Percentiles rank a stretch among this genome's conserved stretches.
Evolutionary conservation across 164 flowering plant genomes (phyloP).

Genomic region (Vitis cinerea): DNA sequence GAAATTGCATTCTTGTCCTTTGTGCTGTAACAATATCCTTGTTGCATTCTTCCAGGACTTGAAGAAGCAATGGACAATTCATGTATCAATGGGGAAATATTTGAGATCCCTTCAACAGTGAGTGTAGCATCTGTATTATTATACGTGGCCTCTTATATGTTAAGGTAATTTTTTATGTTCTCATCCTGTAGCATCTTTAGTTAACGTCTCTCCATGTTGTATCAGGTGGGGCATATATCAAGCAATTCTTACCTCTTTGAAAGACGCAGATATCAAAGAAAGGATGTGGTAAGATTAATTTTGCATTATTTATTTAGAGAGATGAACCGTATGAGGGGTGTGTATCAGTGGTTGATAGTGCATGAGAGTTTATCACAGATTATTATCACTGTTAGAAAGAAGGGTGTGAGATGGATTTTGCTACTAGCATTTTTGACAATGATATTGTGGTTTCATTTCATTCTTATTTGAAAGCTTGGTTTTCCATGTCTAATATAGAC

Average conservation of each 20-base stretch:
- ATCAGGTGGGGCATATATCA: slow-evolving; percentile 6
- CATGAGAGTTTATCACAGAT: background rate
- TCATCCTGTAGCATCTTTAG: too few species aligned
- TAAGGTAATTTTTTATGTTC: too few species aligned
- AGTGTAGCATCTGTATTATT: slow-evolving; percentile 13
- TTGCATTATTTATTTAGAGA: background rate
- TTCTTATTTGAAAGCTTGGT: slow-evolving; percentile 4
- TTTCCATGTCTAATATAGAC: slow-evolving; percentile 19
- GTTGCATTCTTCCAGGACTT: slow-evolving; percentile 20
- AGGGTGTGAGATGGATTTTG: background rate
- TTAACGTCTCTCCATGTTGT: background rate
- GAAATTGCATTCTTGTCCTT: too few species aligned
- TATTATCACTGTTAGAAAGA: too few species aligned
- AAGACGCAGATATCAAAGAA: slow-evolving; percentile 8
- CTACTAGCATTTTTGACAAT: background rate
- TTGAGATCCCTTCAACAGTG: slow-evolving; percentile 26
- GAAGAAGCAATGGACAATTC: slow-evolving; percentile 34
- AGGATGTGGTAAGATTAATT: slow-evolving; percentile 7
- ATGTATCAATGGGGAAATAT: slow-evolving; percentile 10
- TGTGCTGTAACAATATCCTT: background rate
- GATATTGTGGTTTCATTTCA: background rate
- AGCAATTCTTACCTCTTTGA: slow-evolving; percentile 11
- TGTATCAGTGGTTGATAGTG: too few species aligned
- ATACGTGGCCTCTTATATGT: background rate
- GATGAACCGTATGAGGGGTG: background rate